Evolutionary conservation across 2,329 filamentous ascomycete species (phyloP), one percentile per base, ranked within the genome.

Genomic region (Stemphylium beticola): DNA sequence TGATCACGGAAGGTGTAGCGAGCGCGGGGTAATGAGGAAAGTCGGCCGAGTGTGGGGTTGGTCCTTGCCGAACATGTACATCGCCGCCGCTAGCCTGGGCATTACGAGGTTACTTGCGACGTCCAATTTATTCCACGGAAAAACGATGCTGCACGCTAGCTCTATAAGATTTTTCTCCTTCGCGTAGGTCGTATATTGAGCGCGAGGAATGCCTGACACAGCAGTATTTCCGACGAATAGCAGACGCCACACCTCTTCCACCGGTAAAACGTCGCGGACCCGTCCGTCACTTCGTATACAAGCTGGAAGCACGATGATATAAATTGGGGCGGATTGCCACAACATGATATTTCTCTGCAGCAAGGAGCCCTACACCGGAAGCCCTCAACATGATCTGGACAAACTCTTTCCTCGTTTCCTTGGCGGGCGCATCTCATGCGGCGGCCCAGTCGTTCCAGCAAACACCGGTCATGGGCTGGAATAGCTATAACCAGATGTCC

Each of bases 401-500:
- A 12, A 51, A 52, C 31, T 47, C 42, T 4, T 49, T 44, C 14
- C 53, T 52, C 26, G 17, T 52, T 31, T 37, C 58, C 44, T 51
- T 65, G 7, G 51, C 54, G 10, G 46, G 58, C 24, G 55, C 43
- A 2, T 48, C 58, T 26, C 46, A 57, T 17, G 55, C 41, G 14
- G 49, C 60, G 3, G 51, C 62, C 9, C 60, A 64, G 22, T 55
- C 57, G 9, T 61, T 65, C 15, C 62, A 63, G 9, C 49, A 40
- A 8, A 65, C 62, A 22, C 60, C 62, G 5, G 60, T 63, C 0
- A 55, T 65, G 24, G 62, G 62, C 18, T 63, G 62, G 60, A 65
- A 65, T 40, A 61, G 58, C 0, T 63, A 65, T 49, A 65, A 65
- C 14, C 53, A 63, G 24, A 54, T 60, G 22, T 48, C 62, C 14